These are phyloP conservation scores for Oenanthe javanica DNA, from an alignment of 140 eudicot species.

Conservation along the genomic window DNA sequence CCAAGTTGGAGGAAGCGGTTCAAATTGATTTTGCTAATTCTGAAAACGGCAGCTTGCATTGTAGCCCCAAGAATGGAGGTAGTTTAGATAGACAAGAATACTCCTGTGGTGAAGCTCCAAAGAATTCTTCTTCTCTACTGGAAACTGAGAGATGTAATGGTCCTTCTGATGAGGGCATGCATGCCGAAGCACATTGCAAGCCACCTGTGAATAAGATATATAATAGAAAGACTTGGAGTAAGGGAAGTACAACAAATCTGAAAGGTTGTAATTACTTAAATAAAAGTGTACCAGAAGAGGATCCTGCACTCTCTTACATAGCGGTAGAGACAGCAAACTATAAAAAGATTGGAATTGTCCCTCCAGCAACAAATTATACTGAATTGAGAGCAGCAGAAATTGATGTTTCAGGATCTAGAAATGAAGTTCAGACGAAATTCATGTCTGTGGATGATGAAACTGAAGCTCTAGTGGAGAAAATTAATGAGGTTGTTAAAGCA, in stretches of 20 bases:
- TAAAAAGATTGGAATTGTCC: conserved; percentile 17
- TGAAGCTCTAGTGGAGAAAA: conserved; percentile 33
- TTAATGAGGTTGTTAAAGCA: neutral
- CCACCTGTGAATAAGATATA: conserved; percentile 33
- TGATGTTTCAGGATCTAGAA: conserved; percentile 14
- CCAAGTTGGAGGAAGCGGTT: conserved; percentile 13
- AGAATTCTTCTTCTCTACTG: conserved; percentile 23
- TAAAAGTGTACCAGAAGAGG: conserved; percentile 19
- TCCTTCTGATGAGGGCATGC: neutral
- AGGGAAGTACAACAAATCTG: conserved; percentile 25
- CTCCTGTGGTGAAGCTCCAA: conserved; percentile 14
- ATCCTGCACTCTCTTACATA: conserved; percentile 15
- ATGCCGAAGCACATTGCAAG: conserved; percentile 18
- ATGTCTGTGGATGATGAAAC: conserved; percentile 48
- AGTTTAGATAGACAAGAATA: conserved; percentile 13
- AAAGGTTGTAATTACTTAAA: conserved; percentile 38
- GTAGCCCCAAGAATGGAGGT: conserved; percentile 18
- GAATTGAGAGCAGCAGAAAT: conserved; percentile 13
- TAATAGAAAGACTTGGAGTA: conserved; percentile 41
- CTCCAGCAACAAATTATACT: conserved; percentile 16
- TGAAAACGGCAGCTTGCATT: conserved; percentile 8
- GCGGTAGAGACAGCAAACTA: conserved; percentile 17
- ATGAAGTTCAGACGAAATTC: conserved; percentile 10
- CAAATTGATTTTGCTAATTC: conserved; percentile 9
- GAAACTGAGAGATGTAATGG: conserved; percentile 25